phyloP scores from a whole-genome alignment of 495 filamentous ascomycete genomes.

The Annulohypoxylon nitens region DNA sequence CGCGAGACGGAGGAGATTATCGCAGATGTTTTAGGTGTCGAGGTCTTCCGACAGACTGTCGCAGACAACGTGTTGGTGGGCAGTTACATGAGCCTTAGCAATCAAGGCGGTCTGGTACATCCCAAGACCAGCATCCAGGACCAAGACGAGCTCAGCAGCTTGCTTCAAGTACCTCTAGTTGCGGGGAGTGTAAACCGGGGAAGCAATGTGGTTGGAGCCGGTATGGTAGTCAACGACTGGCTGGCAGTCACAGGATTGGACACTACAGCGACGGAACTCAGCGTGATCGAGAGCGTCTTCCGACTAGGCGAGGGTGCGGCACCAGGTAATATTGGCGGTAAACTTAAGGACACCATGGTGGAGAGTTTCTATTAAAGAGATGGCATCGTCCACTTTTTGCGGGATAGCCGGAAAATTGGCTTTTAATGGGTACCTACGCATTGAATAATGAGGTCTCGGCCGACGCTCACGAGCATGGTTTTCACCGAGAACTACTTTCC shows the following conservation, averaged over 20 bases:
- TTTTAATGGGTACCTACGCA: slow-evolving; percentile 10
- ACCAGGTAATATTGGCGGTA: slow-evolving; percentile 78
- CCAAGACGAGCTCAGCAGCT: slow-evolving; percentile 93
- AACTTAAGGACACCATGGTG: slow-evolving; percentile 95
- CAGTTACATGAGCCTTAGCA: slow-evolving; percentile 94
- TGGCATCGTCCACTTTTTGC: neutral
- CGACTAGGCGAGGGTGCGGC: slow-evolving; percentile 88
- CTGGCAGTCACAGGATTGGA: slow-evolving; percentile 96
- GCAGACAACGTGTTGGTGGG: slow-evolving; percentile 97
- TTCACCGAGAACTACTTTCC: slow-evolving; percentile 1
- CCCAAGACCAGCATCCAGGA: slow-evolving; percentile 97
- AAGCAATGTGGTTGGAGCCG: slow-evolving; percentile 92
- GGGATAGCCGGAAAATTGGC: neutral
- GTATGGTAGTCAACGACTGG: slow-evolving; percentile 99
- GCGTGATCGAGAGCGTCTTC: slow-evolving; percentile 96
- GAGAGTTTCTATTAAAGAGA: slow-evolving; percentile 90
- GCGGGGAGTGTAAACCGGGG: slow-evolving; percentile 94
- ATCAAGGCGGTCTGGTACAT: slow-evolving; percentile 97
- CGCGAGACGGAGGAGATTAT: slow-evolving; percentile 96
- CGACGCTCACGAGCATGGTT: slow-evolving; percentile 4
- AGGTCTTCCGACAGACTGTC: slow-evolving; percentile 98
- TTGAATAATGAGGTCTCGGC: slow-evolving; percentile 5
- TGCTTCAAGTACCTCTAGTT: slow-evolving; percentile 95
- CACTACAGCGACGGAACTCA: slow-evolving; percentile 96
- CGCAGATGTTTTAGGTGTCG: slow-evolving; percentile 95